Evolutionary conservation across 2,329 filamentous ascomycete species (phyloP).

Genomic region (Colletotrichum sojae): DNA sequence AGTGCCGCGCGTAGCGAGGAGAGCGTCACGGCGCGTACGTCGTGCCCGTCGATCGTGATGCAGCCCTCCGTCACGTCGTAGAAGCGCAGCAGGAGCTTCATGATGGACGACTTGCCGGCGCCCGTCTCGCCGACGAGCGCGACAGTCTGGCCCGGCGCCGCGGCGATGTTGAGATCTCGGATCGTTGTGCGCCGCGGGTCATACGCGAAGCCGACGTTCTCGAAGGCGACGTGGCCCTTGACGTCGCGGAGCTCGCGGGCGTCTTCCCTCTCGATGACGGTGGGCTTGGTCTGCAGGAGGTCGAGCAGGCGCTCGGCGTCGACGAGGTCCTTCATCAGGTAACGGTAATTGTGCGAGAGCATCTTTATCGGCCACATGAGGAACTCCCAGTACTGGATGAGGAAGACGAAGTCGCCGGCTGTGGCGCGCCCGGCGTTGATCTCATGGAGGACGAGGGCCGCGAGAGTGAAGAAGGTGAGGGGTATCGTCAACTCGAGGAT

Average conservation of each 20-base stretch:
- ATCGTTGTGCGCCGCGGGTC: slow-evolving; percentile 66
- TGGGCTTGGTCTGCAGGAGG: slow-evolving; percentile 71
- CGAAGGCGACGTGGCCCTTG: slow-evolving; percentile 66
- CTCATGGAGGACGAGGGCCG: slow-evolving; percentile 64
- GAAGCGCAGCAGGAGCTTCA: slow-evolving; percentile 73
- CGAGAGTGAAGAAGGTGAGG: slow-evolving; percentile 53
- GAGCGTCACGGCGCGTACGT: slow-evolving; percentile 47
- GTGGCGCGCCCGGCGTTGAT: slow-evolving; percentile 63
- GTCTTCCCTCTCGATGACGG: slow-evolving; percentile 62
- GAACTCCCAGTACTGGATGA: slow-evolving; percentile 74
- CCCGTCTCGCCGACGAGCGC: slow-evolving; percentile 75
- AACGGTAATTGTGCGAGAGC: slow-evolving; percentile 43
- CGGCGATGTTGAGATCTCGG: slow-evolving; percentile 62
- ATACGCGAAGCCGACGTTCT: slow-evolving; percentile 69
- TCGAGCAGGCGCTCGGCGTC: slow-evolving; percentile 74
- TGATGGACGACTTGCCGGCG: slow-evolving; percentile 73
- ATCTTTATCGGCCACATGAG: slow-evolving; percentile 57
- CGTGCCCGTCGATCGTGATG: slow-evolving; percentile 42
- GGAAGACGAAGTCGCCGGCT: slow-evolving; percentile 74
- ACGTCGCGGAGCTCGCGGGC: slow-evolving; percentile 61
- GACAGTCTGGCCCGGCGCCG: slow-evolving; percentile 67
- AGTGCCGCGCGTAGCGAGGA: slow-evolving; percentile 51
- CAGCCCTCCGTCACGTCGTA: slow-evolving; percentile 69
- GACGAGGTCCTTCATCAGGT: slow-evolving; percentile 62
- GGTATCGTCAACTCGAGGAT: slow-evolving; percentile 58